A percentile compares a stretch with the other conserved stretches of the same genome.
phyloP scores from a whole-genome alignment of 106 monocot species.

The Dioscorea zingiberensis region DNA sequence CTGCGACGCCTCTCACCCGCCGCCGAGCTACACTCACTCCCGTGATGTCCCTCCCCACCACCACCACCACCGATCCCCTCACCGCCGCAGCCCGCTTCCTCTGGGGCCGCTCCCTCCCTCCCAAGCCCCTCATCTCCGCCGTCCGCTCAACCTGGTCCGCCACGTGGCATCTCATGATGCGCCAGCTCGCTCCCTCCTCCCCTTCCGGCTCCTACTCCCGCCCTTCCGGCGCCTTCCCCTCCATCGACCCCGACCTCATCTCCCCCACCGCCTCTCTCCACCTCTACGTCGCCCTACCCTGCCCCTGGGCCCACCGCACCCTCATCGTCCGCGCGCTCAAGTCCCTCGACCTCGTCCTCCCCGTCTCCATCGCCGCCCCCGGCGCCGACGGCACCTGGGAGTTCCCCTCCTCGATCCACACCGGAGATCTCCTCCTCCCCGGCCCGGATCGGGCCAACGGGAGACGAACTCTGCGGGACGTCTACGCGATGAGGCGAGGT shows the following conservation, averaged over 20 bases:
- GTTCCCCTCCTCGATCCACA: slow-evolving; percentile 10
- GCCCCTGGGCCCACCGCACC: slow-evolving; percentile 96
- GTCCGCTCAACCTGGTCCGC: slow-evolving; percentile 79
- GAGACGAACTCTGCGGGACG: slow-evolving; percentile 54
- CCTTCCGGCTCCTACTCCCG: slow-evolving; percentile 74
- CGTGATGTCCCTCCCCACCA: slow-evolving; percentile 2
- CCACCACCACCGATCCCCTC: slow-evolving; percentile 41
- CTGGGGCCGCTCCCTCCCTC: slow-evolving; percentile 88
- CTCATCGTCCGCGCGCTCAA: slow-evolving; percentile 58
- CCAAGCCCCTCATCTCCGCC: slow-evolving; percentile 52
- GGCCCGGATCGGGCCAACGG: slow-evolving; percentile 35
- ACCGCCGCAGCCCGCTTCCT: slow-evolving; percentile 63
- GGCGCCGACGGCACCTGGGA: slow-evolving; percentile 67
- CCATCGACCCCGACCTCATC: slow-evolving; percentile 25
- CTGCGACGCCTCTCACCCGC: not conserved
- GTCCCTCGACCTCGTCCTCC: slow-evolving; percentile 1
- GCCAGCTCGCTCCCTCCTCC: slow-evolving; percentile 84
- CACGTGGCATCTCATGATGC: slow-evolving; percentile 94
- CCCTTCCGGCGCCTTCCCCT: slow-evolving; percentile 55
- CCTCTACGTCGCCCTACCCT: slow-evolving; percentile 78
- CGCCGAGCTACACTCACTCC: too few relatives aligned
- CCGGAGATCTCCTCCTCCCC: slow-evolving; percentile 20
- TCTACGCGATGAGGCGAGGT: slow-evolving; percentile 47
- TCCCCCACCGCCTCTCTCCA: slow-evolving; percentile 23
- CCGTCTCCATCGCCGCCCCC: slow-evolving; percentile 55